Conservation (phyloP, 73 alveolate species). For the Effrenium voratum region DNA sequence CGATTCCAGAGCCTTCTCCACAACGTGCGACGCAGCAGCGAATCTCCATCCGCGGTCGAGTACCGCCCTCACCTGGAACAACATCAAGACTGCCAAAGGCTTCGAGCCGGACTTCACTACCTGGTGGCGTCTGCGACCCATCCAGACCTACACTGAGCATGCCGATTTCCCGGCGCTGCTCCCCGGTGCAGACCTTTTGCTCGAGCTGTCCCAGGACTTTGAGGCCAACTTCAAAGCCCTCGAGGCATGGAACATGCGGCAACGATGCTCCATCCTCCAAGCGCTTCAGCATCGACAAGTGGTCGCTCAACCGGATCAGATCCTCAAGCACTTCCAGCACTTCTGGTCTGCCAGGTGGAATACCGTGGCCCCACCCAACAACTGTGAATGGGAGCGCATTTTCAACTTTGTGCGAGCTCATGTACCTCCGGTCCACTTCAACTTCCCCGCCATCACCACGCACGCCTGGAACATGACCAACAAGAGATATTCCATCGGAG, state of each 20-base stretch:
- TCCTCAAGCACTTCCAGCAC: not conserved
- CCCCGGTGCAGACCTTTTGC: not conserved
- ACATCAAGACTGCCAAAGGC: not conserved
- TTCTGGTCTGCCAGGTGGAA: not conserved
- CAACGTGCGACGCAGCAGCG: no score
- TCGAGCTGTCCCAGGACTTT: not conserved
- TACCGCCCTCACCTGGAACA: not conserved
- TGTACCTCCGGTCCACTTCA: not conserved
- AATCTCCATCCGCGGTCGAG: not conserved
- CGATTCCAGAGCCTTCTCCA: not conserved
- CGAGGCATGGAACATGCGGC: constrained; percentile 7
- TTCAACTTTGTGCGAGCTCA: not conserved
- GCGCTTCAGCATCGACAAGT: no score
- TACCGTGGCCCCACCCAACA: no score
- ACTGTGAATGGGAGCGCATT: not conserved
- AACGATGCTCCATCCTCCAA: not conserved
- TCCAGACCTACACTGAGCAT: not conserved
- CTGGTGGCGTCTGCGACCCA: constrained; percentile 3
- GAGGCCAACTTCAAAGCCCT: not conserved
- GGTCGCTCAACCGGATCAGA: no score
- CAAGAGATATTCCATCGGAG: not conserved
- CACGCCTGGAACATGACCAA: not conserved
- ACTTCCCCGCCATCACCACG: not conserved
- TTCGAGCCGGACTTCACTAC: not conserved
- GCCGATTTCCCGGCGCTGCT: not conserved